Evolutionary conservation across 495 filamentous ascomycete species (phyloP).

Genomic region (Jackrogersella multiformis): DNA sequence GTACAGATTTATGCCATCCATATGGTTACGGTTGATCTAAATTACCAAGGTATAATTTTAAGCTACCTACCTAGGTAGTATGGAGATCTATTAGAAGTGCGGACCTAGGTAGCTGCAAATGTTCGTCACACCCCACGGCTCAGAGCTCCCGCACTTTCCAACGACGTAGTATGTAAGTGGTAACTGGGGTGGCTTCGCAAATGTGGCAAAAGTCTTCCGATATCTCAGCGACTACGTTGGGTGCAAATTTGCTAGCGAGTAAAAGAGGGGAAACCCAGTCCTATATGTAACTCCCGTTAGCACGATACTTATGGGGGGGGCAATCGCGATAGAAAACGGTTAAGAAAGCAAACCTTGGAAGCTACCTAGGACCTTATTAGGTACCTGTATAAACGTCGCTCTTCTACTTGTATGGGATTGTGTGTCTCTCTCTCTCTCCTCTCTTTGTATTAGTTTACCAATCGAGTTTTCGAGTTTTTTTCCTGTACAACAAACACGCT

Average conservation of each 20-base stretch:
- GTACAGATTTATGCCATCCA: too few relatives aligned
- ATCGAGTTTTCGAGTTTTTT: slow-evolving; percentile 22
- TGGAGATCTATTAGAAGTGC: too few relatives aligned
- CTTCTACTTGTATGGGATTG: neutral
- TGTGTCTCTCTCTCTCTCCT: neutral
- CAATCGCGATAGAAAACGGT: neutral
- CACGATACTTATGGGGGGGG: neutral
- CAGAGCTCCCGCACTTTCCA: slow-evolving; percentile 5
- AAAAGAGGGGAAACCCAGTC: slow-evolving; percentile 5
- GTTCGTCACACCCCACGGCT: slow-evolving; percentile 7
- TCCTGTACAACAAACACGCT: slow-evolving; percentile 26
- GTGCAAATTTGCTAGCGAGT: neutral
- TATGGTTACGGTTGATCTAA: too few relatives aligned
- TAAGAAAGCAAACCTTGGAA: neutral
- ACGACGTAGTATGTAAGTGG: neutral
- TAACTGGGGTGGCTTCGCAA: neutral
- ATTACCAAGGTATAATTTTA: too few relatives aligned
- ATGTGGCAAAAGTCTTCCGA: slow-evolving; percentile 1
- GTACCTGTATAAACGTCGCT: neutral
- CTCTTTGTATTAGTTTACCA: slow-evolving; percentile 24
- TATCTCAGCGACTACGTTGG: neutral
- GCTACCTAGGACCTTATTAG: neutral
- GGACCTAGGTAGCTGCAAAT: too few relatives aligned
- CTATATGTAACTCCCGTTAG: neutral
- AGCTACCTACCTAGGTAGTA: neutral